These are phyloP conservation scores for Climacium dendroides DNA, from an alignment of 225 moss, liverwort and hornwort species.

Conservation along the genomic window DNA sequence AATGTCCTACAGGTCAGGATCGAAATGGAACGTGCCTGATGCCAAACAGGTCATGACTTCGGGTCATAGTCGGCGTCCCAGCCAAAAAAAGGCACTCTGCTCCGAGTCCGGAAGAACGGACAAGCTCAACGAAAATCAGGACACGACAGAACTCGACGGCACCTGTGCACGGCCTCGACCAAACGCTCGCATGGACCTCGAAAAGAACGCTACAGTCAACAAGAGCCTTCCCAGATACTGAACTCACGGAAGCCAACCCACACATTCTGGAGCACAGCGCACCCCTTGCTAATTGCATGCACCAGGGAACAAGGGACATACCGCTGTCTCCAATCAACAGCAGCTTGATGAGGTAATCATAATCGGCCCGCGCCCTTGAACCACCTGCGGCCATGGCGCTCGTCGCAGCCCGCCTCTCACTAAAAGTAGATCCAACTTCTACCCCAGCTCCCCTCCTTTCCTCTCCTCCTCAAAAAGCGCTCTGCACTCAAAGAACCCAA, in stretches of 20 bases:
- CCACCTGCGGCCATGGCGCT: constrained; percentile 80
- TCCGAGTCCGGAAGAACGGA: background rate
- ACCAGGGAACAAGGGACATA: constrained; percentile 10
- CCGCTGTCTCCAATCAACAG: constrained; percentile 97
- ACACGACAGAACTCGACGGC: background rate
- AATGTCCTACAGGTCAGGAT: background rate
- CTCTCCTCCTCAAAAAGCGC: background rate
- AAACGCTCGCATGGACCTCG: background rate
- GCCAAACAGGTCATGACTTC: background rate
- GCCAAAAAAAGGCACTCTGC: background rate
- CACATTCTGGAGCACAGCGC: background rate
- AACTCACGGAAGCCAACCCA: background rate
- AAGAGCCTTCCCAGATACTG: background rate
- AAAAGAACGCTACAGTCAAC: background rate
- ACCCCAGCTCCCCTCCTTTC: background rate
- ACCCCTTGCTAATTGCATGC: background rate
- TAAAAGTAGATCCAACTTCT: constrained; percentile 3
- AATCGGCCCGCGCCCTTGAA: constrained; percentile 92
- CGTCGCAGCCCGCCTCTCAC: background rate
- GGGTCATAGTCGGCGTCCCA: background rate
- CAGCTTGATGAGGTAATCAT: constrained; percentile 98
- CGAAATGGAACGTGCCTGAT: background rate
- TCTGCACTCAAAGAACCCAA: background rate
- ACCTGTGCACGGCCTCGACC: background rate
- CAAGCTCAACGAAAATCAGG: background rate